Evolutionary conservation across 1,139 yeast species (phyloP), one percentile per base, ranked within the genome.

Genomic region (Citeromyces siamensis): DNA sequence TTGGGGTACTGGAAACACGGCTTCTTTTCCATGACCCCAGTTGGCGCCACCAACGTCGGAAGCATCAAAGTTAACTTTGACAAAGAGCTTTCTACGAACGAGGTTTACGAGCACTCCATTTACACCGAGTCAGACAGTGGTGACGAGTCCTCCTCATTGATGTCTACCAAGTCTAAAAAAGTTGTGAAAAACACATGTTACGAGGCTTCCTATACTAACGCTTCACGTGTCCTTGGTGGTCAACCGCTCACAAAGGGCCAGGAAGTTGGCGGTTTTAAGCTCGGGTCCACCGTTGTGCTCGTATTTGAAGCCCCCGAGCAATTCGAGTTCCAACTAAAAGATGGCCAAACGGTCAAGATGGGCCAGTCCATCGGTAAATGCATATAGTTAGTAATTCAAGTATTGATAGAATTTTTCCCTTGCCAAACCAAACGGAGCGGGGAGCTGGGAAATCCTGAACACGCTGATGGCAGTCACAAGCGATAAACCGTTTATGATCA

Each of bases 11-110:
- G 98, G 97, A 83, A 83, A 53, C 72, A 90, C 56, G 99, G 99
- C 0, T 93, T 93, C 53, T 90, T 90, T 62, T 81, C 94, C 44
- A 93, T 93, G 99, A 88, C 95, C 2, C 97, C 98, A 0, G 98
- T 93, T 8, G 99, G 99, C 19, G 99, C 99, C 20, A 93, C 98
- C 5, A 93, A 93, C 56, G 99, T 93, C 29, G 99, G 99, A 14
- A 81, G 94, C 49, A 90, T 93, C 46, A 76, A 82, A 41, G 72
- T 93, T 45, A 85, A 88, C 53, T 93, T 93, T 51, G 99, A 93
- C 59, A 80, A 82, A 58, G 90, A 85, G 51, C 69, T 93, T 50
- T 73, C 79, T 39, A 93, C 98, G 4, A 93, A 93, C 55, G 77
- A 75, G 37, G 62, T 68, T 27, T 77, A 72, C 47, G 83, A 78